These are phyloP conservation scores for Colletotrichum trifolii DNA, from an alignment of 2,329 filamentous ascomycete genomes.

Conservation along the genomic window DNA sequence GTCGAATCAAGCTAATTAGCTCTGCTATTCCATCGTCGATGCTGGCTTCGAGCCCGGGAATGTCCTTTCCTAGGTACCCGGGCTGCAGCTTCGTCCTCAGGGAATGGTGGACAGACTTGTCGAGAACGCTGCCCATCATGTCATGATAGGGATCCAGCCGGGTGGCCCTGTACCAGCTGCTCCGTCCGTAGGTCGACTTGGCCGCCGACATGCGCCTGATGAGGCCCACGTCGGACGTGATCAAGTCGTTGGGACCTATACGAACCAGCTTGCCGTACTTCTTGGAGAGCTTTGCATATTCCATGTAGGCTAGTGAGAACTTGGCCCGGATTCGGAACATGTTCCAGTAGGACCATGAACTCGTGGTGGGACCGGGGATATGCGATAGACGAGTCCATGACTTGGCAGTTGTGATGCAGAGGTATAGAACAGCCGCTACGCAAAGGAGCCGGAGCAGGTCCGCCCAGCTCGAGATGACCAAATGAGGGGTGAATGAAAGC, in stretches of 20 bases:
- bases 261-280: conserved; percentile 45
- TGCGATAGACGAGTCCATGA: conserved; percentile 23
- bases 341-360: conserved; percentile 20
- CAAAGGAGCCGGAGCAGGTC: not conserved
- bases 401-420: not conserved
- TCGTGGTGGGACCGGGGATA: conserved; percentile 13
- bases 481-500: not conserved
- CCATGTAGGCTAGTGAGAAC: conserved; percentile 8
- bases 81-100: conserved; percentile 32
- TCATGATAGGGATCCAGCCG: conserved; percentile 58
- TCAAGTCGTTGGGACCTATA: conserved; percentile 55
- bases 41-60: conserved; percentile 32
- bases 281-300: conserved; percentile 7
- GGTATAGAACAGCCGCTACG: not conserved
- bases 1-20: conserved; percentile 25
- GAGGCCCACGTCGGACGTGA: conserved; percentile 51
- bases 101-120: conserved; percentile 34
- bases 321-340: conserved; percentile 17
- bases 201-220: conserved; percentile 51
- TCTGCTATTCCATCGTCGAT: conserved; percentile 33
- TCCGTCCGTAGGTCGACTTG: conserved; percentile 50
- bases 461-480: not conserved
- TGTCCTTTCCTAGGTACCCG: conserved; percentile 37
- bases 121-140: conserved; percentile 39
- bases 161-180: conserved; percentile 59